Percentiles rank a stretch among this genome's conserved stretches.
Evolutionary conservation across 768 basidiomycete genomes (phyloP).

Genomic region (Royoungia palumana): DNA sequence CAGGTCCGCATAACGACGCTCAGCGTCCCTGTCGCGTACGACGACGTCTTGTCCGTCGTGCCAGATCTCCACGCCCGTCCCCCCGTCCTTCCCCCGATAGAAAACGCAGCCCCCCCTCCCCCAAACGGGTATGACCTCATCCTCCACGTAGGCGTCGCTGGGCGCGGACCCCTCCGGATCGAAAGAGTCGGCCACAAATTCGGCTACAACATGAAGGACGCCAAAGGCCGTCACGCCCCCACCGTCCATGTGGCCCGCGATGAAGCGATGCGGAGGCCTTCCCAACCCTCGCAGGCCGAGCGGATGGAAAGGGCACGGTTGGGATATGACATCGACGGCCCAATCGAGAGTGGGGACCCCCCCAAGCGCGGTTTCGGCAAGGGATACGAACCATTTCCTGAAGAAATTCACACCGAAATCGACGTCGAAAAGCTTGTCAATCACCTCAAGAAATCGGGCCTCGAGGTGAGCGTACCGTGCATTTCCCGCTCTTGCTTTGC

Average conservation of each 20-base stretch:
- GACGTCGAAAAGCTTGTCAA: slow-evolving; percentile 36
- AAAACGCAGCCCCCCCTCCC: slow-evolving; percentile 38
- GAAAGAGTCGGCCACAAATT: slow-evolving; percentile 65
- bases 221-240: slow-evolving; percentile 54
- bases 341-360: slow-evolving; percentile 26
- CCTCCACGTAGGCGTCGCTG: slow-evolving; percentile 67
- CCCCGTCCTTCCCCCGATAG: slow-evolving; percentile 43
- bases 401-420: slow-evolving; percentile 36
- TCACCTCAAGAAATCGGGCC: slow-evolving; percentile 30
- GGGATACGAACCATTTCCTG: slow-evolving; percentile 34
- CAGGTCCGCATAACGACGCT: slow-evolving; percentile 60
- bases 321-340: slow-evolving; percentile 27
- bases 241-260: slow-evolving; percentile 30
- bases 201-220: slow-evolving; percentile 69
- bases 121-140: slow-evolving; percentile 62
- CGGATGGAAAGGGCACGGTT: slow-evolving; percentile 29
- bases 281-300: slow-evolving; percentile 24
- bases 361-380: slow-evolving; percentile 36
- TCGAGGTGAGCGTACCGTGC: slow-evolving; percentile 27
- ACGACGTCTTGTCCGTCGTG: slow-evolving; percentile 49
- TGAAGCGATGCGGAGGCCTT: slow-evolving; percentile 16
- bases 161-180: slow-evolving; percentile 59
- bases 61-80: slow-evolving; percentile 62
- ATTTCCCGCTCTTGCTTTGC: background rate
- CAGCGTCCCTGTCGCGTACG: slow-evolving; percentile 57